Conservation (phyloP, 2,329 filamentous ascomycete genomes). For the Beauveria asiatica region DNA sequence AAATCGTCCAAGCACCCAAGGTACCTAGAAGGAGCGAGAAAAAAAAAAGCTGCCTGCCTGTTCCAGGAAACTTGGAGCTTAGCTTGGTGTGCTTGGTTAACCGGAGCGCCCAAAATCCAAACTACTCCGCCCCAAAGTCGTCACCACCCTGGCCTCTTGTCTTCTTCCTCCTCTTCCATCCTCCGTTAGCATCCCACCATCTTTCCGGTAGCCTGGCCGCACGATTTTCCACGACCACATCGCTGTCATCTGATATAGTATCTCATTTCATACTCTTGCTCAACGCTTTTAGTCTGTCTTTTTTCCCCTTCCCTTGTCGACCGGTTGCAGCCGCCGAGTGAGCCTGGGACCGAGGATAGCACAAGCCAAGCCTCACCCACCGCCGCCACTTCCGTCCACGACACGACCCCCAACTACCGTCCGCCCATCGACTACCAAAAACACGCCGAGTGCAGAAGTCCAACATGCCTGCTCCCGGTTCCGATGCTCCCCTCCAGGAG, state of each 20-base stretch:
- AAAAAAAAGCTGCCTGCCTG: neutral
- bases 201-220: neutral
- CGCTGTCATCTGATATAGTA: neutral
- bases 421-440: neutral
- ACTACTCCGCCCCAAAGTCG: neutral
- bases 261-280: neutral
- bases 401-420: neutral
- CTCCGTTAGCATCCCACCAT: neutral
- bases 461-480: slow-evolving; percentile 15
- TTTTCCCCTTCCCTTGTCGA: neutral
- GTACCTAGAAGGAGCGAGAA: neutral
- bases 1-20: too few species aligned
- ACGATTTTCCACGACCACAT: neutral
- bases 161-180: neutral
- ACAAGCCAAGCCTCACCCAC: neutral
- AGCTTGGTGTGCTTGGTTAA: neutral
- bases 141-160: slow-evolving; percentile 6
- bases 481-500: slow-evolving; percentile 62
- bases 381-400: neutral
- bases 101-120: neutral
- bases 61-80: neutral
- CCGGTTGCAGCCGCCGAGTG: neutral
- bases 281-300: neutral
- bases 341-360: neutral
- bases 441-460: neutral